A percentile compares a stretch with the other conserved stretches of the same genome.
Evolutionary conservation across 2,329 filamentous ascomycete species (phyloP).

Genomic region (Mycogone perniciosa): DNA sequence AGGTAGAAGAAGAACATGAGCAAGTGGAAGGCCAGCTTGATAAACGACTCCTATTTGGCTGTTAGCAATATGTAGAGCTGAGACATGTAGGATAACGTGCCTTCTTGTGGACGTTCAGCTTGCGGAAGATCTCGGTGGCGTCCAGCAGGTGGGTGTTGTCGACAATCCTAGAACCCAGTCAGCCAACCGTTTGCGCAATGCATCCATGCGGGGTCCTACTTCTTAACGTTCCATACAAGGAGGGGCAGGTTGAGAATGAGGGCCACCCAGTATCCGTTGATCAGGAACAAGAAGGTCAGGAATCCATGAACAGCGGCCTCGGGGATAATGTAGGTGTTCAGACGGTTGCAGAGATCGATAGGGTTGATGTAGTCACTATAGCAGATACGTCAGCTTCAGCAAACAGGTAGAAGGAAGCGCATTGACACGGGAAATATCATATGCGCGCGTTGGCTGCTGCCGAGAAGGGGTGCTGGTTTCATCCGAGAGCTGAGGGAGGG

Average conservation of each 20-base stretch:
- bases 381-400: conserved; percentile 4
- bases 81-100: conserved; percentile 36
- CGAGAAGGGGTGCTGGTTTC: conserved; percentile 1
- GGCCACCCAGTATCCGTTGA: conserved; percentile 98
- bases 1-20: conserved; percentile 99
- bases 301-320: conserved; percentile 97
- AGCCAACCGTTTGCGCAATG: conserved; percentile 13
- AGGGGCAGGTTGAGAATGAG: conserved; percentile 88
- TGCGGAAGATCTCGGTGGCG: conserved; percentile 98
- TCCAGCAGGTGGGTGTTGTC: conserved; percentile 96
- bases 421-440: not conserved
- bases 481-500: conserved; percentile 11
- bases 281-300: conserved; percentile 89
- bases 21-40: conserved; percentile 97
- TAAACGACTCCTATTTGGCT: conserved; percentile 77
- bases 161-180: conserved; percentile 61
- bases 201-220: conserved; percentile 55
- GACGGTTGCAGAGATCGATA: conserved; percentile 99
- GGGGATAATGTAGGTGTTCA: conserved; percentile 99
- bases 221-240: conserved; percentile 91
- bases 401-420: conserved; percentile 10
- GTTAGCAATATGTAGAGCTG: conserved; percentile 16
- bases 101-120: conserved; percentile 99
- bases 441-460: conserved; percentile 1
- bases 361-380: conserved; percentile 97